These are phyloP conservation scores for Lyophyllum shimeji DNA, from an alignment of 768 basidiomycete genomes.

Conservation along the genomic window DNA sequence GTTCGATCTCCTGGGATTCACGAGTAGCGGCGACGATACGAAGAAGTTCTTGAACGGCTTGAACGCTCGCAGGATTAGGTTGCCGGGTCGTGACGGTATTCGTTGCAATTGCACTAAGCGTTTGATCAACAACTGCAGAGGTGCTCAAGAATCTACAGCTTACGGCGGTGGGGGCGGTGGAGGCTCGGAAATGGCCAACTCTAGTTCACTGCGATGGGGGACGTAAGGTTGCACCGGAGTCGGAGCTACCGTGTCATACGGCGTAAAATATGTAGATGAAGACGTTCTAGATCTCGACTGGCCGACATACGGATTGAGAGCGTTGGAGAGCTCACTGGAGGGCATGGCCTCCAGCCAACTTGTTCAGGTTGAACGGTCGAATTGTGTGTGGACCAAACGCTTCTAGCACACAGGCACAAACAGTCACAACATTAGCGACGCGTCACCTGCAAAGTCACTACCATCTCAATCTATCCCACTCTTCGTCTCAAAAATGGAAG, in stretches of 20 bases:
- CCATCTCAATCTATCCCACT: conserved; percentile 10
- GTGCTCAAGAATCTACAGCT: conserved; percentile 16
- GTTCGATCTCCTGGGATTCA: conserved; percentile 62
- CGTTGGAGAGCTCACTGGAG: conserved; percentile 76
- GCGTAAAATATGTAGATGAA: conserved; percentile 18
- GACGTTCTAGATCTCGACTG: conserved; percentile 37
- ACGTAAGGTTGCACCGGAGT: conserved; percentile 36
- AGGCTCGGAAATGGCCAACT: conserved; percentile 54
- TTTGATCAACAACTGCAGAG: not conserved
- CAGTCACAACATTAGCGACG: conserved; percentile 33
- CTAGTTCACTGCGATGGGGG: conserved; percentile 66
- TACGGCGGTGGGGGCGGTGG: conserved; percentile 38
- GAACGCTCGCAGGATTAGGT: conserved; percentile 34
- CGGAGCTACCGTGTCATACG: conserved; percentile 27
- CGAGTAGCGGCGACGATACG: conserved; percentile 56
- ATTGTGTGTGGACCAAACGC: conserved; percentile 12
- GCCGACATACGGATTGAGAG: conserved; percentile 68
- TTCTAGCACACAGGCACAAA: conserved; percentile 29
- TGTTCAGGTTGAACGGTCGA: not conserved
- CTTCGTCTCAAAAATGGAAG: conserved; percentile 39
- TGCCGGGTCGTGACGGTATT: conserved; percentile 22
- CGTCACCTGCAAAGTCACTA: conserved; percentile 44
- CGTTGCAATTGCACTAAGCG: conserved; percentile 11
- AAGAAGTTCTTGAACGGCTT: conserved; percentile 59
- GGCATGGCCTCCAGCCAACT: conserved; percentile 38